A percentile compares a stretch with the other conserved stretches of the same genome.
These are phyloP conservation scores for Hamigera avellanea DNA, from an alignment of 495 filamentous ascomycete species.

Conservation along the genomic window DNA sequence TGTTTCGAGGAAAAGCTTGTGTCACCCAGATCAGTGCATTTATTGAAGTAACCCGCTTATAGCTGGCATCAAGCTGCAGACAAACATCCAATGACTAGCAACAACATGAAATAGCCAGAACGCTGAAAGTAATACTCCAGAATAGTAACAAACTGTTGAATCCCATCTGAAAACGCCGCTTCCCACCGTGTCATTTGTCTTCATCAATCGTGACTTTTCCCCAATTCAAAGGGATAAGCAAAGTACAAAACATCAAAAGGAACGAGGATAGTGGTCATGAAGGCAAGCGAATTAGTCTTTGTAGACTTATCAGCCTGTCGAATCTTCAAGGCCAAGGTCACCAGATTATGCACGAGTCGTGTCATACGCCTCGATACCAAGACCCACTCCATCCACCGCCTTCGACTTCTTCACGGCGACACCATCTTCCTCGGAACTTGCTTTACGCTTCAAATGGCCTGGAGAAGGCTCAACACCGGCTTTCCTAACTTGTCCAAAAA, in stretches of 20 bases:
- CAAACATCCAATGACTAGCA: too few relatives aligned
- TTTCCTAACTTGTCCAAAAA: conserved; percentile 59
- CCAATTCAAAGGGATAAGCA: neutral
- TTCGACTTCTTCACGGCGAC: conserved; percentile 49
- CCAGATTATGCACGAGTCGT: conserved; percentile 1
- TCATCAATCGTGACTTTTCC: neutral
- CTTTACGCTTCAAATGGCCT: conserved; percentile 45
- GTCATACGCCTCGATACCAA: conserved; percentile 47
- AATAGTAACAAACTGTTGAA: too few relatives aligned
- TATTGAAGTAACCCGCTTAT: too few relatives aligned
- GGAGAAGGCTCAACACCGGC: conserved; percentile 28
- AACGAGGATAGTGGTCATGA: too few relatives aligned
- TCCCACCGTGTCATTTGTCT: neutral
- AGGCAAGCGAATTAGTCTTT: too few relatives aligned
- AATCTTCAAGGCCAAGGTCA: neutral
- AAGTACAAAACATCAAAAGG: neutral
- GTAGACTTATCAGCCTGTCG: too few relatives aligned
- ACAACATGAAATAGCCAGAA: too few relatives aligned
- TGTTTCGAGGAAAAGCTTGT: too few relatives aligned
- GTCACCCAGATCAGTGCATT: too few relatives aligned
- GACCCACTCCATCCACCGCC: conserved; percentile 43
- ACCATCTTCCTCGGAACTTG: conserved; percentile 30
- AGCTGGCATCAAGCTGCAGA: too few relatives aligned
- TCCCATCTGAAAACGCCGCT: neutral
- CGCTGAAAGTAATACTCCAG: too few relatives aligned